A percentile compares a stretch with the other conserved stretches of the same genome.
phyloP scores from a whole-genome alignment of 805 yeast genomes.

The Candida tammaniensis region DNA sequence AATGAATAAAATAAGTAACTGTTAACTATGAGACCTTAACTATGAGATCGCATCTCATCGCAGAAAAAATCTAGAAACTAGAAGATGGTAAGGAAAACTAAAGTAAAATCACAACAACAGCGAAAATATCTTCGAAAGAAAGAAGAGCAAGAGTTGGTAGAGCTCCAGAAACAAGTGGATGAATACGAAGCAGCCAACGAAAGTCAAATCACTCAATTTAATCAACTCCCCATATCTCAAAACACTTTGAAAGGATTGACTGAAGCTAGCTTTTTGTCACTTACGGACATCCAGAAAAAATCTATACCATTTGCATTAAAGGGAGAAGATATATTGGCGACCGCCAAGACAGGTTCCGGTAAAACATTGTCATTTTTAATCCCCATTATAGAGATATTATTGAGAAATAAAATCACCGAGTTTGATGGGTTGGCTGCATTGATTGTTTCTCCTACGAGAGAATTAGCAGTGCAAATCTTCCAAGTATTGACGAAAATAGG shows the following conservation, averaged over 20 bases:
- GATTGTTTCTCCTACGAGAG: conserved; percentile 89
- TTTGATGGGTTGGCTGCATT: conserved; percentile 87
- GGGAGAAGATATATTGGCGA: conserved; percentile 78
- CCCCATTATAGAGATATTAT: conserved; percentile 72
- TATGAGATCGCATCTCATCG: conserved; percentile 10
- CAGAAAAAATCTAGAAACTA: too few species aligned
- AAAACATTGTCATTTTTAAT: conserved; percentile 84
- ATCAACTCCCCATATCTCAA: conserved; percentile 72
- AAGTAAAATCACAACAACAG: conserved; percentile 14
- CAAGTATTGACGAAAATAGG: conserved; percentile 86
- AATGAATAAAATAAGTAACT: too few species aligned
- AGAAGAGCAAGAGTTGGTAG: conserved; percentile 35
- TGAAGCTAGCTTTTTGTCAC: conserved; percentile 69
- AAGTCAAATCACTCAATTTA: conserved; percentile 46
- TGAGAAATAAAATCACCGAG: conserved; percentile 72
- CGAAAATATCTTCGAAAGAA: conserved; percentile 21
- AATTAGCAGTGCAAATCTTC: conserved; percentile 85
- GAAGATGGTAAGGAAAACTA: conserved; percentile 19
- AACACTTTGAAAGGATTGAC: conserved; percentile 69
- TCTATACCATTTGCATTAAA: conserved; percentile 75
- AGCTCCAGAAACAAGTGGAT: conserved; percentile 49
- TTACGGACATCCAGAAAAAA: conserved; percentile 85
- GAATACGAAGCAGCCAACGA: conserved; percentile 47
- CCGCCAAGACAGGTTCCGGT: conserved; percentile 90
- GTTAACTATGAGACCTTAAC: too few species aligned